Conservation (phyloP, 2,329 filamentous ascomycete genomes). For the Golovinomyces cichoracearum region DNA sequence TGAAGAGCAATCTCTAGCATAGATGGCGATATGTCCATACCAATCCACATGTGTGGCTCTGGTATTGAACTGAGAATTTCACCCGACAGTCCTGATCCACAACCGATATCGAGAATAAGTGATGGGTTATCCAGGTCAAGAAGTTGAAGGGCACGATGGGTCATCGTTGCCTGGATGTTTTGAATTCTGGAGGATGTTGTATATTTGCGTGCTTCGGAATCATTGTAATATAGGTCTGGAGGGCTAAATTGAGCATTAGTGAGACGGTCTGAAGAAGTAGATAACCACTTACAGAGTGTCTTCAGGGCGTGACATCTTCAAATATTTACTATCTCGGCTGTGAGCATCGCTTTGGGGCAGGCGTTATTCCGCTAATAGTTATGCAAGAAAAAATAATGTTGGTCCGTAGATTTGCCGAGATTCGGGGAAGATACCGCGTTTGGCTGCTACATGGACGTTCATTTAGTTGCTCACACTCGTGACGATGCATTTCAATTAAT, state of each 20-base stretch:
- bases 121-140: slow-evolving; percentile 58
- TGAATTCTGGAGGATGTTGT: slow-evolving; percentile 89
- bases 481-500: too few species aligned
- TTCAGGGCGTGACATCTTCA: slow-evolving; percentile 66
- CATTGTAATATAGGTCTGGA: slow-evolving; percentile 93
- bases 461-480: too few species aligned
- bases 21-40: slow-evolving; percentile 81
- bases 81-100: slow-evolving; percentile 78
- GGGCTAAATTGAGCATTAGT: slow-evolving; percentile 28
- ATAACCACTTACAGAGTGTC: slow-evolving; percentile 47
- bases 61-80: slow-evolving; percentile 70
- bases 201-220: slow-evolving; percentile 87
- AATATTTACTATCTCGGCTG: background rate
- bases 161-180: slow-evolving; percentile 88
- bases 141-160: slow-evolving; percentile 70
- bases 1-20: slow-evolving; percentile 94
- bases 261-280: background rate
- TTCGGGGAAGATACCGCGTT: too few species aligned
- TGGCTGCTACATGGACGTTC: too few species aligned
- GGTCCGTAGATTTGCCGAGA: too few species aligned
- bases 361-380: too few species aligned
- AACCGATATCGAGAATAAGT: slow-evolving; percentile 86
- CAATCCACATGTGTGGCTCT: slow-evolving; percentile 82
- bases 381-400: too few species aligned
- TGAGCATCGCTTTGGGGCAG: too few species aligned